phyloP scores from a whole-genome alignment of 1,284 basidiomycete species.

The Trametes hirsuta region DNA sequence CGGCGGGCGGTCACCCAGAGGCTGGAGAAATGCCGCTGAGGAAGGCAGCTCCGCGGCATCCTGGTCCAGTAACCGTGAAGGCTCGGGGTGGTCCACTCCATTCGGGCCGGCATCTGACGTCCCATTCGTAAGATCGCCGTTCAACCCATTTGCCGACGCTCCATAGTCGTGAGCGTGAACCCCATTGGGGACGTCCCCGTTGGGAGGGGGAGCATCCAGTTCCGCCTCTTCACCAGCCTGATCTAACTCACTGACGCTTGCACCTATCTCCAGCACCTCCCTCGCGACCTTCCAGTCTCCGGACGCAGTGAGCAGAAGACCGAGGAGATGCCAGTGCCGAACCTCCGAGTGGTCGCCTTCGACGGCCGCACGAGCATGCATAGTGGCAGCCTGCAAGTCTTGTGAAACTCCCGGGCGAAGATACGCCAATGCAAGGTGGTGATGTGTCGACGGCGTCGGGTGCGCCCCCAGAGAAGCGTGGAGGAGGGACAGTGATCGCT shows the following conservation, averaged over 20 bases:
- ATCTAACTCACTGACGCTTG: conserved; percentile 52
- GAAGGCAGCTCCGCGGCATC: conserved; percentile 46
- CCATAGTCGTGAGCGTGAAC: conserved; percentile 31
- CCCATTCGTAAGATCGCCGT: conserved; percentile 16
- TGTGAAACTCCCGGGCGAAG: conserved; percentile 67
- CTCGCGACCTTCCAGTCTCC: conserved; percentile 85
- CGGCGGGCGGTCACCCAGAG: conserved; percentile 56
- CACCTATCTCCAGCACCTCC: conserved; percentile 76
- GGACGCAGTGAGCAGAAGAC: conserved; percentile 77
- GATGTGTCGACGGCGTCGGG: conserved; percentile 68
- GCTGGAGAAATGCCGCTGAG: conserved; percentile 51
- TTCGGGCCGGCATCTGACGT: background rate
- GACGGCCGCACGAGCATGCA: conserved; percentile 74
- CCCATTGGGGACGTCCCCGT: conserved; percentile 17
- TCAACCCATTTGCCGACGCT: conserved; percentile 1
- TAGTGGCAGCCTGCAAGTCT: conserved; percentile 70
- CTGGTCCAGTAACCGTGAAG: conserved; percentile 38
- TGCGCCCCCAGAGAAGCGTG: conserved; percentile 55
- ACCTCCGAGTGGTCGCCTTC: conserved; percentile 76
- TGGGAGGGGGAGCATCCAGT: conserved; percentile 10
- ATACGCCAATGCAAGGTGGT: conserved; percentile 81
- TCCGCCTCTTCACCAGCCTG: conserved; percentile 41
- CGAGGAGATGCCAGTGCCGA: conserved; percentile 91
- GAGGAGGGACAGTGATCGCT: conserved; percentile 62
- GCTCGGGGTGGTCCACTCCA: background rate